Base-by-base conservation (phyloP, 1,139 yeast genomes). In the Yamadazyma oceani region DNA sequence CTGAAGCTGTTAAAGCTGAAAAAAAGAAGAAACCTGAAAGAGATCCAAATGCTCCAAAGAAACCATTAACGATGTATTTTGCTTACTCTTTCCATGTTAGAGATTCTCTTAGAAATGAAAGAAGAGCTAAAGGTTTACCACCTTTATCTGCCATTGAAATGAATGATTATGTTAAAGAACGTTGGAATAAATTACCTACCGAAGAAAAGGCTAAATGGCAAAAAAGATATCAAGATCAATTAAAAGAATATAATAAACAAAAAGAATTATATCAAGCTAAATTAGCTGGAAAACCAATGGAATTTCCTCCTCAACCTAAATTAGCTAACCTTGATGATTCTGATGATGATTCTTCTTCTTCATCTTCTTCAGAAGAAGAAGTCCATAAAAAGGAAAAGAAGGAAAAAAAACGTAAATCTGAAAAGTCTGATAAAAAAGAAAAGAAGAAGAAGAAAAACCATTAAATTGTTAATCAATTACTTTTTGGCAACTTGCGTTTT, bases 21-120 rank as follows among this genome's bases (percentile, higher is more conserved):
- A 69, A 56, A 64, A 66, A 66, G 55, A 75, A 72, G 62, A 78
- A 76, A 59, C 65, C 80, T 70, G 64, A 66, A 48, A 66, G 57
- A 45, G 76, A 78, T 54, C 83, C 83, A 23, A 74, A 75, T 49
- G 83, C 83, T 31, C 83, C 84, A 34, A 78, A 75, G 62, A 78
- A 77, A 54, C 83, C 84, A 17, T 66, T 85, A 55, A 87, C 96
- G 26, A 85, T 86, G 41, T 88, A 82, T 66, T 86, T 88, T 62
- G 84, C 90, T 29, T 88, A 79, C 58, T 76, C 83, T 30, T 81
- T 82, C 50, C 77, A 77, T 50, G 71, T 79, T 43, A 76, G 90
- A 55, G 83, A 80, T 43, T 54, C 57, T 35, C 64, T 88, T 46
- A 79, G 83, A 44, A 81, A 80, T 43, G 88, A 85, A 47, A 75